phyloP scores from a whole-genome alignment of 164 flowering plant species.

The Malania oleifera region DNA sequence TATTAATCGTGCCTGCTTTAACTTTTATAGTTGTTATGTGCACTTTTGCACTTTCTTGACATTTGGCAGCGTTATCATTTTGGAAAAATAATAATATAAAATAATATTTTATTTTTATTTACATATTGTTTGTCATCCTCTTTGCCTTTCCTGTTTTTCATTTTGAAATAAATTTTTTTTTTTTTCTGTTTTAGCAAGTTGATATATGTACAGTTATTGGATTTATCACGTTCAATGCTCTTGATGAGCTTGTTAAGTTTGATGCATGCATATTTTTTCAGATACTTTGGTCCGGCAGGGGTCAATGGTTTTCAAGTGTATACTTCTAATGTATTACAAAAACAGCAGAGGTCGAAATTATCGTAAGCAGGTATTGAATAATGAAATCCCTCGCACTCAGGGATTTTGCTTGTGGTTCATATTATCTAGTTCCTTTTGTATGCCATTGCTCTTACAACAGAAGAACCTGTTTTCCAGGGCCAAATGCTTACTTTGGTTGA shows the following conservation, averaged over 20 bases:
- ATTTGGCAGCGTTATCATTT: too few species aligned
- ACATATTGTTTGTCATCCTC: not conserved
- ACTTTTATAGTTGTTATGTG: too few species aligned
- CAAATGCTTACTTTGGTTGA: slow-evolving; percentile 95
- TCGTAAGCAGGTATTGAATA: slow-evolving; percentile 69
- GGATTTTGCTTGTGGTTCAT: not conserved
- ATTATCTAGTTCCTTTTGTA: not conserved
- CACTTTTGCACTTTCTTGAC: too few species aligned
- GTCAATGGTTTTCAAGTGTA: slow-evolving; percentile 76
- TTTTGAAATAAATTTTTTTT: too few species aligned
- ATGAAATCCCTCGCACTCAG: not conserved
- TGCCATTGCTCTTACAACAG: not conserved
- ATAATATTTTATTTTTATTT: not conserved
- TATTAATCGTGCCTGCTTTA: too few species aligned
- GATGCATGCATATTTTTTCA: too few species aligned
- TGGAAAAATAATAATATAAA: too few species aligned
- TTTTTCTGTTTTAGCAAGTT: too few species aligned
- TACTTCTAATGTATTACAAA: slow-evolving; percentile 77
- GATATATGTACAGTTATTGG: too few species aligned
- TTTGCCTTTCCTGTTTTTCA: not conserved
- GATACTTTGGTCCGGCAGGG: slow-evolving; percentile 95
- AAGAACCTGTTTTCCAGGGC: slow-evolving; percentile 46
- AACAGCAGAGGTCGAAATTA: slow-evolving; percentile 88
- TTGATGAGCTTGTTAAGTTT: too few species aligned
- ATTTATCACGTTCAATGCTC: too few species aligned